These are phyloP conservation scores for Jatropha multifida DNA, from an alignment of 441 rosid species.

Conservation along the genomic window DNA sequence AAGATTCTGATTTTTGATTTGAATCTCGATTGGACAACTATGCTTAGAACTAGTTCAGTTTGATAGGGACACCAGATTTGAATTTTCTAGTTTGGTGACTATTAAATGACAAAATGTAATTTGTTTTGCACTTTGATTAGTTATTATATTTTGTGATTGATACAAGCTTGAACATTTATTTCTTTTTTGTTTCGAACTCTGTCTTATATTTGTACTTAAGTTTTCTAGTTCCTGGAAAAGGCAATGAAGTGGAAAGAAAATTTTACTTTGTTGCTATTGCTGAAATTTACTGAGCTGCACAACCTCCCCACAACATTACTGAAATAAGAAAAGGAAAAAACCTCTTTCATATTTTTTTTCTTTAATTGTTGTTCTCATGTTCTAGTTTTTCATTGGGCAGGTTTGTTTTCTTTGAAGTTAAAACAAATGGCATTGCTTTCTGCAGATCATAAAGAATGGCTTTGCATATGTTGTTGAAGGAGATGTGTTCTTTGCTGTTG, in stretches of 20 bases:
- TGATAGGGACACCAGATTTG: background rate
- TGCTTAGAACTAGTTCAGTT: background rate
- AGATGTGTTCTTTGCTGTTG: conserved; percentile 84
- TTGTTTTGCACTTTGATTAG: background rate
- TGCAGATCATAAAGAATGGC: conserved; percentile 77
- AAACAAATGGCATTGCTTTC: conserved; percentile 17
- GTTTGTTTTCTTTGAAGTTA: conserved; percentile 6
- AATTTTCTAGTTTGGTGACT: background rate
- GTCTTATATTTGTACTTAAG: background rate
- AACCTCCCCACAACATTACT: background rate
- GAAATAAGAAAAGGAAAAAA: background rate
- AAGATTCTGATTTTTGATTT: too few species aligned
- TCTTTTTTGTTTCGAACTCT: background rate
- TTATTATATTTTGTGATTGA: background rate
- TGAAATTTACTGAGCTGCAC: background rate
- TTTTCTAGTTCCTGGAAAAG: background rate
- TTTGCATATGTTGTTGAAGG: conserved; percentile 76
- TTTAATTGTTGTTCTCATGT: background rate
- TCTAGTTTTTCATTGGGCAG: background rate
- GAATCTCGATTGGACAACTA: too few species aligned
- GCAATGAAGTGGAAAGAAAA: background rate
- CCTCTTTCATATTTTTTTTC: background rate
- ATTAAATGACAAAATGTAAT: background rate
- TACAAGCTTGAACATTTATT: background rate
- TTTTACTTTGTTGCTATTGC: background rate